A percentile compares a stretch with the other conserved stretches of the same genome.
These are phyloP conservation scores for Solanum ossicruentum DNA, from an alignment of 257 asterid species.

Conservation along the genomic window DNA sequence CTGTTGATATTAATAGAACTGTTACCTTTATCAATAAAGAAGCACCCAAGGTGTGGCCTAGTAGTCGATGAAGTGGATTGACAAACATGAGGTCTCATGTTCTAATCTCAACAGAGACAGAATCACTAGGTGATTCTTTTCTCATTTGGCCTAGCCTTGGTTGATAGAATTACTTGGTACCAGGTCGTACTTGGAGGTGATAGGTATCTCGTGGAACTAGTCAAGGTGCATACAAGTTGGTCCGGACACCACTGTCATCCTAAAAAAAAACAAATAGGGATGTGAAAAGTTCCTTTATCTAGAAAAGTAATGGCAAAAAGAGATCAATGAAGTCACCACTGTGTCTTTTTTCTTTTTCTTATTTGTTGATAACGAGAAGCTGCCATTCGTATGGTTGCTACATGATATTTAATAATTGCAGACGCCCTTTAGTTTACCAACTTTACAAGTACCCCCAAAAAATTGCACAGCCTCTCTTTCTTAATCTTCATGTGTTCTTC, in stretches of 20 bases:
- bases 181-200: not conserved
- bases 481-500: not conserved
- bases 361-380: not conserved
- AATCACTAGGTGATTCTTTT: not conserved
- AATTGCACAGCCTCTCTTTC: not conserved
- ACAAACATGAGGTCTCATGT: not conserved
- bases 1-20: not conserved
- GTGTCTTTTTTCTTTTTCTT: not conserved
- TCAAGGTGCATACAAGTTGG: not conserved
- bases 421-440: not conserved
- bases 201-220: not conserved
- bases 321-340: not conserved
- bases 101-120: not conserved
- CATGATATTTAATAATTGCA: not conserved
- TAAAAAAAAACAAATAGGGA: not conserved
- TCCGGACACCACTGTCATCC: not conserved
- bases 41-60: not conserved
- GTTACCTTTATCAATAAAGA: not conserved
- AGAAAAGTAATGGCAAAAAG: not conserved
- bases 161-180: not conserved
- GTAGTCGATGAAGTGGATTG: not conserved
- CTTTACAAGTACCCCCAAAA: not conserved
- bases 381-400: not conserved
- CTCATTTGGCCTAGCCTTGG: not conserved
- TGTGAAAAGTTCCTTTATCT: not conserved